These are phyloP conservation scores for Vanderwaltozyma verrucispora DNA, from an alignment of 805 yeast species.

Conservation along the genomic window DNA sequence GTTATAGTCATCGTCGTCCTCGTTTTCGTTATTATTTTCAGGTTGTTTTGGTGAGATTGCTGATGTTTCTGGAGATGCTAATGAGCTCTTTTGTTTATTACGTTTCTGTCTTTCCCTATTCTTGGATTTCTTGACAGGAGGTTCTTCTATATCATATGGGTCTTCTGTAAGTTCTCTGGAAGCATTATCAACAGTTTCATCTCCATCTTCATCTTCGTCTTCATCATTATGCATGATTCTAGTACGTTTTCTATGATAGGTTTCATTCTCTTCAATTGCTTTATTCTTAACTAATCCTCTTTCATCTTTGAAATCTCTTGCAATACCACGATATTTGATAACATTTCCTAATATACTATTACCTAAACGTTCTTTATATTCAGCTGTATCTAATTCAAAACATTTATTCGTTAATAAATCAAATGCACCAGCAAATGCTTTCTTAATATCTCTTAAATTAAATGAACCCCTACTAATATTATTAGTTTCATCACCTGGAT, in stretches of 20 bases:
- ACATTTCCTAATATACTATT: constrained; percentile 72
- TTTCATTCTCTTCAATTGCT: constrained; percentile 35
- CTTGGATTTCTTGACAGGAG: constrained; percentile 3
- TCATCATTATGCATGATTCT: constrained; percentile 13
- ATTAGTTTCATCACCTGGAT: constrained; percentile 74
- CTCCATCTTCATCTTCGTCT: constrained; percentile 8
- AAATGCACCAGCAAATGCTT: constrained; percentile 83
- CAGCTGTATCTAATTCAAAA: constrained; percentile 54
- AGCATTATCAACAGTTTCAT: neutral
- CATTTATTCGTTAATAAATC: constrained; percentile 66
- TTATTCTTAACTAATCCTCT: constrained; percentile 51
- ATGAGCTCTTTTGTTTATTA: neutral
- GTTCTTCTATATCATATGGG: constrained; percentile 12
- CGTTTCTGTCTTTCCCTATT: constrained; percentile 1
- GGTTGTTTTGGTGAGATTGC: no score
- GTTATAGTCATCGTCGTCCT: neutral
- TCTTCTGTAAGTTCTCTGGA: neutral
- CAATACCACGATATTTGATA: constrained; percentile 62
- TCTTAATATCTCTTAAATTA: constrained; percentile 66
- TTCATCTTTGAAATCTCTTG: constrained; percentile 70
- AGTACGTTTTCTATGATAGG: constrained; percentile 18
- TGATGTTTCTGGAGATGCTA: neutral
- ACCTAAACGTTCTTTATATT: constrained; percentile 58
- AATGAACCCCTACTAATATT: constrained; percentile 80
- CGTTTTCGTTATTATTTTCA: no score